Evolutionary conservation across 768 basidiomycete genomes (phyloP).

Genomic region (Tephrocybe sp.): DNA sequence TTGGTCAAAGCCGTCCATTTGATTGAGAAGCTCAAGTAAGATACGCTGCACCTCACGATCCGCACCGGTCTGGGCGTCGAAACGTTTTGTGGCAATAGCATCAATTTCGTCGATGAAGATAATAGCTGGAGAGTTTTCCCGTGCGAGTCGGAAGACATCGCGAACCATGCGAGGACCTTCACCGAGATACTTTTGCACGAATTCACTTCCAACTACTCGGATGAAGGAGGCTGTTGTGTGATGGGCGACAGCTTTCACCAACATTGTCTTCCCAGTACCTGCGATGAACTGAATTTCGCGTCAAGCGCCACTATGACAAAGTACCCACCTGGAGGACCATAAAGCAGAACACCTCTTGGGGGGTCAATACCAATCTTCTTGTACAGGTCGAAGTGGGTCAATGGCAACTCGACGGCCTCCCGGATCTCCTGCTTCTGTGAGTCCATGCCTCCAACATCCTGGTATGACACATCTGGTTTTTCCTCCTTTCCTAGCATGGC

Average conservation of each 20-base stretch:
- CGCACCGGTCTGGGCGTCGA: constrained; percentile 98
- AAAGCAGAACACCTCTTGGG: constrained; percentile 93
- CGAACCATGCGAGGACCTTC: constrained; percentile 99
- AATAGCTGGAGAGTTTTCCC: constrained; percentile 96
- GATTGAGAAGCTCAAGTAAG: constrained; percentile 92
- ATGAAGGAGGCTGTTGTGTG: constrained; percentile 98
- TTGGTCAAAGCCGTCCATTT: constrained; percentile 99
- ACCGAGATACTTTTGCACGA: constrained; percentile 99
- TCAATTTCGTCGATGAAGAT: constrained; percentile 99
- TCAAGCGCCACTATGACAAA: not conserved
- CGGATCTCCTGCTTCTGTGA: constrained; percentile 98
- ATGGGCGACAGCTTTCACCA: constrained; percentile 99
- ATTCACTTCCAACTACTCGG: constrained; percentile 96
- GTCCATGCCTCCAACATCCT: constrained; percentile 97
- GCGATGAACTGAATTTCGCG: not conserved
- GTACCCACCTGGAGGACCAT: constrained; percentile 88
- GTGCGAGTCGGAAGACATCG: constrained; percentile 96
- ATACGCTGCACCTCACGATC: constrained; percentile 99
- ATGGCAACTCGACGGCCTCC: constrained; percentile 95
- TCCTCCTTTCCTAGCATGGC: constrained; percentile 93
- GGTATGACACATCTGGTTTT: constrained; percentile 91
- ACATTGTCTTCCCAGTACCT: constrained; percentile 99
- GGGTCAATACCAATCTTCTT: constrained; percentile 99
- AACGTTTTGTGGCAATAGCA: constrained; percentile 98
- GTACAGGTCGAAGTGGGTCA: constrained; percentile 97